Evolutionary conservation across 495 filamentous ascomycete genomes (phyloP), one percentile per base, ranked within the genome.

Genomic region (Darksidea phi): DNA sequence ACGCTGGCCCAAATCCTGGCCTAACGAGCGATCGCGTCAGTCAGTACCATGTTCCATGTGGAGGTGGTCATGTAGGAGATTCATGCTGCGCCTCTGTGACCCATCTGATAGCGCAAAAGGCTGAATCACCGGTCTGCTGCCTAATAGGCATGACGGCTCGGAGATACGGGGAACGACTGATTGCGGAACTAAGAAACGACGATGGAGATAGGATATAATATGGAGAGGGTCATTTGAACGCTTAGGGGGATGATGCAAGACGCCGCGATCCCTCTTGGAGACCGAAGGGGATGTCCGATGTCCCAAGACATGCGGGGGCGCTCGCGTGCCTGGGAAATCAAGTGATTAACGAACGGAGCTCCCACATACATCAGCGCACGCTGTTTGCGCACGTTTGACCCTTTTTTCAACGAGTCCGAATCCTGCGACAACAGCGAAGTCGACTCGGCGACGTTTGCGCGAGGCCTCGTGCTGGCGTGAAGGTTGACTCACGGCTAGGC

Each of bases 341-440:
- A 34, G 37, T 41, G 41, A 61, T 21, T 32, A 48, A 61, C 24
- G 32, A 48, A 61, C 17, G 32, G 45, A 61, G 49, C 58, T 61
- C 18, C 58, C 48, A 61, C 58, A 61, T 61, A 61, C 58, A 61
- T 61, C 47, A 54, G 58, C 50, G 50, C 50, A 54, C 58, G 49
- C 50, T 61, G 17, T 54, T 23, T 61, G 58, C 58, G 58, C 49
- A 54, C 49, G 23, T 20, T 28, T 13, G 20, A 17, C 17, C 38
- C 23, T 12, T 17, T 42, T 26, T 24, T 15, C 58, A 25, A 49
- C 1, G 32, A 18, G 25, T 38, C 25, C 32, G 24, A 23, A 41
- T 48, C 13, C 15, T 42, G 58, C 58, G 58, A 54, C 58, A 52
- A 36, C 48, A 17, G 50, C 12, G 1, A 18, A 4, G 38, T 34